Conservation (phyloP, 495 filamentous ascomycete genomes). For the Penicillium crystallinum region DNA sequence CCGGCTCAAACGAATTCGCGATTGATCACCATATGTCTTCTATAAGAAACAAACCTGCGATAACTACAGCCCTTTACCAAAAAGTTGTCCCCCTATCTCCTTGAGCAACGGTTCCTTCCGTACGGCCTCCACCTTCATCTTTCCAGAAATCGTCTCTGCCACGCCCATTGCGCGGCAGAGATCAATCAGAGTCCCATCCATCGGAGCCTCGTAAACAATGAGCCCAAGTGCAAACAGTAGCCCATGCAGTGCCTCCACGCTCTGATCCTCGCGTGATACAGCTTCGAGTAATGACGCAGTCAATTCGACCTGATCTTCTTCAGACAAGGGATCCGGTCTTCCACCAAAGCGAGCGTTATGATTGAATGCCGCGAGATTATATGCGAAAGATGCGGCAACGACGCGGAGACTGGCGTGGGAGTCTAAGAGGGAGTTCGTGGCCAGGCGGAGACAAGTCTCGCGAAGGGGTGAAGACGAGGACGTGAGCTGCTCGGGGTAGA, state of each 20-base stretch:
- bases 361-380: constrained; percentile 72
- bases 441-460: constrained; percentile 35
- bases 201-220: constrained; percentile 62
- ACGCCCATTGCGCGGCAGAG: constrained; percentile 71
- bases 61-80: constrained; percentile 34
- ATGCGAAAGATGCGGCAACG: constrained; percentile 74
- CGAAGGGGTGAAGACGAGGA: constrained; percentile 28
- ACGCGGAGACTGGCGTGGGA: constrained; percentile 55
- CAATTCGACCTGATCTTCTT: constrained; percentile 71
- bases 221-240: constrained; percentile 68
- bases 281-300: constrained; percentile 73
- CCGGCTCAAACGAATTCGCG: too few relatives aligned
- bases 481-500: constrained; percentile 44
- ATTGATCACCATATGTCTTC: too few relatives aligned
- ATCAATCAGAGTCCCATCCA: constrained; percentile 67
- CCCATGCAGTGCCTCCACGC: constrained; percentile 65
- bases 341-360: constrained; percentile 56
- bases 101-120: constrained; percentile 51
- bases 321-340: constrained; percentile 54
- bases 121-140: constrained; percentile 46
- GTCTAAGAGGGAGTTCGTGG: constrained; percentile 53
- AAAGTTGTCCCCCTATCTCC: constrained; percentile 52
- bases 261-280: constrained; percentile 60
- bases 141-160: constrained; percentile 48
- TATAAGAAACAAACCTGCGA: too few relatives aligned